Percentiles rank a stretch among this genome's conserved stretches.
Evolutionary conservation across 2,329 filamentous ascomycete genomes (phyloP).

Genomic region (Pyrenophora tritici-repentis): DNA sequence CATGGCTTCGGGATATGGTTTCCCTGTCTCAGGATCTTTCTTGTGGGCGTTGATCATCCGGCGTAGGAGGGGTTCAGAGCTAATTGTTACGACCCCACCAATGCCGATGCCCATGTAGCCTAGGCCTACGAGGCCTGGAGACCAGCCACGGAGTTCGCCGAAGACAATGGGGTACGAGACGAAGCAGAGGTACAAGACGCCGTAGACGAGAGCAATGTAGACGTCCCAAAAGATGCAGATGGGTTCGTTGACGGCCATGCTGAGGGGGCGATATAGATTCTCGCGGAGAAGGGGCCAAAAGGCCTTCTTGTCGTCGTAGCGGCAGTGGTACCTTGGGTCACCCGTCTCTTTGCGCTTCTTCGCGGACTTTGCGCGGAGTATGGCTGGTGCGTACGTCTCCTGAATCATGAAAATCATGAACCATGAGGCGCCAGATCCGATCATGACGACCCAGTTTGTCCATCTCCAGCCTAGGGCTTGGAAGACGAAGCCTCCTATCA

Average conservation of each 20-base stretch:
- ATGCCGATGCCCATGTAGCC: slow-evolving; percentile 74
- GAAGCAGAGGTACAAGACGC: slow-evolving; percentile 87
- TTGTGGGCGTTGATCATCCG: slow-evolving; percentile 77
- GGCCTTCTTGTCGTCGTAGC: slow-evolving; percentile 75
- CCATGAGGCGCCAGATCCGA: slow-evolving; percentile 68
- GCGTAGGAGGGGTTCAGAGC: slow-evolving; percentile 70
- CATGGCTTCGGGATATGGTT: slow-evolving; percentile 76
- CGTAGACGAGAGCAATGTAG: slow-evolving; percentile 78
- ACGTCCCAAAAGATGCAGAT: slow-evolving; percentile 82
- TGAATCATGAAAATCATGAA: slow-evolving; percentile 65
- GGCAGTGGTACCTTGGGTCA: slow-evolving; percentile 74
- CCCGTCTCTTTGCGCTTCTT: slow-evolving; percentile 73
- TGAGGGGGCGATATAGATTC: slow-evolving; percentile 77
- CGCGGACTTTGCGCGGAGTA: slow-evolving; percentile 73
- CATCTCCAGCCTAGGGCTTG: slow-evolving; percentile 85
- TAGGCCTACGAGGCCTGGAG: slow-evolving; percentile 71
- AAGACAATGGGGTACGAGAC: slow-evolving; percentile 90
- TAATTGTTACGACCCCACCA: slow-evolving; percentile 59
- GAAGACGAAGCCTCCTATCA: slow-evolving; percentile 81
- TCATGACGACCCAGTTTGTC: slow-evolving; percentile 72
- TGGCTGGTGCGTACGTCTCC: slow-evolving; percentile 78
- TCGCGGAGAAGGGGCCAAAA: slow-evolving; percentile 71
- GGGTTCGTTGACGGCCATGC: slow-evolving; percentile 78
- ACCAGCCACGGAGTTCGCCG: slow-evolving; percentile 75
- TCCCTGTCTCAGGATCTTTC: slow-evolving; percentile 75